Evolutionary conservation across 1,284 basidiomycete species (phyloP), one percentile per base, ranked within the genome.

Genomic region (Ustilago shanxiensis): DNA sequence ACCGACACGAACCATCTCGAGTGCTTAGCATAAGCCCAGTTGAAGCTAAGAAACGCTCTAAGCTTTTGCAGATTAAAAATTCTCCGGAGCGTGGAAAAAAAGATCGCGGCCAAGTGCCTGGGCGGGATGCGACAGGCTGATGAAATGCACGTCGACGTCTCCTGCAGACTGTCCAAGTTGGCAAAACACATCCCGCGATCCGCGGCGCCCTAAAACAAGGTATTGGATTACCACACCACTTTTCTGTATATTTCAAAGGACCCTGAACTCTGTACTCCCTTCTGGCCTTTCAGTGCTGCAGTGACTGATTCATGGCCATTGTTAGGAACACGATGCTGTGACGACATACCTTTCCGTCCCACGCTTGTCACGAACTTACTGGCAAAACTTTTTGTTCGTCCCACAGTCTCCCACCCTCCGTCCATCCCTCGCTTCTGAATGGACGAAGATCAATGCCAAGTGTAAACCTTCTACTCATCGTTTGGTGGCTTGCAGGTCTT

Each of bases 101-200:
- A n/a, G n/a, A n/a, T n/a, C n/a, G n/a, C n/a, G 24, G 13, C 24
- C 22, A 33, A 18, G 41, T 44, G 41, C 41, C 29, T 14, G 18
- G 1, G 37, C 13, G 18, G 14, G 18, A 18, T 16, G 14, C 7
- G 37, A 7, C 18, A 18, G 20, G n/a, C n/a, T 20, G 41, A 10
- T 22, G 20, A 20, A 44, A n/a, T n/a, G n/a, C 54, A 56, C 54
- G 29, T 47, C 56, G 41, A 58, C 56, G 56, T 59, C n/a, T 44
- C 3, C 37, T 39, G 37, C 35, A 33, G 31, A 33, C 22, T 28
- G 39, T 61, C 59, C 24, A 64, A 50, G 1, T 47, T 47, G 8
- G 20, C 47, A 28, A 24, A 22, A 14, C 22, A 10, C n/a, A 58
- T 47, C n/a, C 56, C 56, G 56, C 56, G 56, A 58, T 58, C 56